phyloP scores from a whole-genome alignment of 2,329 filamentous ascomycete species.

The Diaporthe citri region DNA sequence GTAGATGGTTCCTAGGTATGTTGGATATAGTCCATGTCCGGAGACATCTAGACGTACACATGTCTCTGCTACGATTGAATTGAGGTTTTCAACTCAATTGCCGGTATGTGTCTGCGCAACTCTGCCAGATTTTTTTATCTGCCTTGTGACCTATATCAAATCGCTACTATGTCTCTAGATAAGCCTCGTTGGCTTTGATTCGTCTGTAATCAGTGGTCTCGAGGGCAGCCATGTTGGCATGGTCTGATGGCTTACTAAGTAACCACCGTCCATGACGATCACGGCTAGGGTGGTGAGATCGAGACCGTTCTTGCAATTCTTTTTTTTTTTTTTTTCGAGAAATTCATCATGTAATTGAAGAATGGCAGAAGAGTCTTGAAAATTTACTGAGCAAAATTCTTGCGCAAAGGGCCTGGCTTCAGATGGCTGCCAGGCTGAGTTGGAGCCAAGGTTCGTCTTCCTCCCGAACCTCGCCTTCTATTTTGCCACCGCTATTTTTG shows the following conservation, averaged over 20 bases:
- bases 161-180: not conserved
- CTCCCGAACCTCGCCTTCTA: not conserved
- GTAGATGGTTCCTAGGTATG: not conserved
- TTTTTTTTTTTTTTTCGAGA: too few relatives aligned
- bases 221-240: not conserved
- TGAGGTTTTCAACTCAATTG: not conserved
- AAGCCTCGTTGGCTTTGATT: not conserved
- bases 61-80: too few relatives aligned
- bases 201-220: not conserved
- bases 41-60: not conserved
- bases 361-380: not conserved
- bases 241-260: slow-evolving; percentile 6
- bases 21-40: not conserved
- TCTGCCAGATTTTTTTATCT: not conserved
- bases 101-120: not conserved
- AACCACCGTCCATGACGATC: not conserved
- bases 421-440: not conserved
- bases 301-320: not conserved
- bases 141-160: not conserved
- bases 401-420: not conserved
- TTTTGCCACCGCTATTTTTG: not conserved
- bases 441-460: not conserved
- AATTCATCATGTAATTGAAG: too few relatives aligned
- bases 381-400: not conserved
- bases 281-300: not conserved